Evolutionary conservation across 768 basidiomycete genomes (phyloP), one percentile per base, ranked within the genome.

Genomic region (Russula sp.): DNA sequence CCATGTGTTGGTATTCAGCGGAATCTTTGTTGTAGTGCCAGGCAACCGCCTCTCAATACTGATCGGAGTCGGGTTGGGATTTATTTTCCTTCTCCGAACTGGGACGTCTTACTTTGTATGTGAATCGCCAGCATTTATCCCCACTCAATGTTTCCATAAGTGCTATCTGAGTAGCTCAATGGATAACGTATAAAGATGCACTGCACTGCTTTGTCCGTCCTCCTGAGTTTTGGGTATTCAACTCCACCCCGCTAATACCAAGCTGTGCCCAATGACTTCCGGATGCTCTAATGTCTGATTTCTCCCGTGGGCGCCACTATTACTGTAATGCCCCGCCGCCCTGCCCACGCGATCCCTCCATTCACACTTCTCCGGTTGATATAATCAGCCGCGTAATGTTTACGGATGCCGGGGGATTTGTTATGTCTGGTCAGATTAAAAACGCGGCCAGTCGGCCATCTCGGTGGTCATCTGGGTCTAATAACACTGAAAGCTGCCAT

Each of bases 31-130:
- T 34, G 5, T 32, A 69, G 68, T 69, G 68, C 50, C 66, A 69
- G 59, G 49, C 62, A 30, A 66, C 68, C 26, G 68, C 68, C 34
- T 63, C 68, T n/a, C 68, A 67, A n/a, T 69, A 69, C 60, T 69
- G 50, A 65, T 48, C 0, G n/a, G n/a, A 55, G 54, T 28, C 34
- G 16, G 26, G 6, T 30, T 36, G 24, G 18, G 53, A 40, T 24
- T 26, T 13, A 34, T 10, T 59, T 5, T 9, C 16, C 44, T 22
- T 64, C 20, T 22, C 14, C 36, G 5, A 48, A 40, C 28, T 14
- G 1, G 51, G 42, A 20, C 30, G 44, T 48, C 44, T 48, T 55
- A 42, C 14, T 28, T 38, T 57, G 61, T 48, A 40, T 20, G 18
- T 55, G 36, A 48, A 64, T 42, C 49, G n/a, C 36, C 42, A 48